Evolutionary conservation across 1,284 basidiomycete species (phyloP), one percentile per base, ranked within the genome.

Genomic region (Gomphus sp.): DNA sequence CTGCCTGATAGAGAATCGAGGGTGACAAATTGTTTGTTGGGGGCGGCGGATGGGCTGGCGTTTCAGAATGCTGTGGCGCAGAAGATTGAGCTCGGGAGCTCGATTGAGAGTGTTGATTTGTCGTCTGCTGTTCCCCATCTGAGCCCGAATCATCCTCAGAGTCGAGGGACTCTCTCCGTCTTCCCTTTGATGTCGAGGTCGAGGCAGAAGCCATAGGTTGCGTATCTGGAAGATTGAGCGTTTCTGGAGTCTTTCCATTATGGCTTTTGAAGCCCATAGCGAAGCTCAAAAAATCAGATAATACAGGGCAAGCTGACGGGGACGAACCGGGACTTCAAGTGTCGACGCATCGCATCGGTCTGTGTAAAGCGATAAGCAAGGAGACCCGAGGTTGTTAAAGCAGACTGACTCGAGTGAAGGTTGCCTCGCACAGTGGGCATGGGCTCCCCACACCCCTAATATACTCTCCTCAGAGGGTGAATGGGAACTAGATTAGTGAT

Each of bases 381-480:
- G 41, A 52, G 25, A 22, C 59, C 57, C 45, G 36, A 25, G 33
- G 45, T 51, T 55, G 62, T 44, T 61, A 43, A 59, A 22, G 48
- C 48, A 51, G 36, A 34, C 83, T 68, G 69, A 87, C 86, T 69
- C 86, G 74, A 51, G 87, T 89, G 67, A 89, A 89, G 28, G 80
- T 82, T 45, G 87, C 84, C 66, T 88, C 85, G 63, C 86, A 89
- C 66, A 88, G 85, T 3, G 85, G 85, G 70, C 86, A 89, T 50
- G 79, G 74, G 70, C 47, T 55, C 12, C 47, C 58, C 2, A 55
- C 53, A 37, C 43, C 44, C 34, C 86, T 89, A 62, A 47, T 66
- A 58, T 63, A 52, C 56, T 25, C 51, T 64, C 58, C 58, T 56
- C 65, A 58, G 50, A 61, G 52, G 39, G 60, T 51, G 50, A 39